A percentile compares a stretch with the other conserved stretches of the same genome.
These are phyloP conservation scores for Coelastrella sp. DNA, from an alignment of 139 green algal species.

Conservation along the genomic window DNA sequence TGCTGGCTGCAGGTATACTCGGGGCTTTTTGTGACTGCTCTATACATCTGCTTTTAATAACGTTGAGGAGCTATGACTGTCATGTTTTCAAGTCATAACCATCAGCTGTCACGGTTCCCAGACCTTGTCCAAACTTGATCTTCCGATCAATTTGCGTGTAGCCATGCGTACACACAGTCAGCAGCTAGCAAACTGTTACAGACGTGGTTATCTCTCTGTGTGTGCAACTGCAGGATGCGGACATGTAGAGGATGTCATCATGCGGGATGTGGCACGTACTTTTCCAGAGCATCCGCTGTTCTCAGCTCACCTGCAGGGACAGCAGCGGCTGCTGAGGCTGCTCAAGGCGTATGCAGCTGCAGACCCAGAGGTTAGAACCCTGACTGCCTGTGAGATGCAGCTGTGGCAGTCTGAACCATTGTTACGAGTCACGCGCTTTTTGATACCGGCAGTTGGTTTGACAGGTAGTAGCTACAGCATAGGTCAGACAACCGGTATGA, in stretches of 20 bases:
- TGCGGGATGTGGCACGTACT: conserved; percentile 92
- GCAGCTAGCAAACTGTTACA: no score
- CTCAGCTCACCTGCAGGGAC: conserved; percentile 49
- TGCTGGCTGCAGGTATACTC: conserved; percentile 32
- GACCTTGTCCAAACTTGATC: no score
- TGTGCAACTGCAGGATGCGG: conserved; percentile 21
- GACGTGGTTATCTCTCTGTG: no score
- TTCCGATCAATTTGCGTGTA: no score
- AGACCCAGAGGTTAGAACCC: conserved; percentile 78
- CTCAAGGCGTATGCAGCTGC: conserved; percentile 91
- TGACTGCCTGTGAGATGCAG: not conserved
- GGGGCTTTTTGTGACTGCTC: not conserved
- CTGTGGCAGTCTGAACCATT: not conserved
- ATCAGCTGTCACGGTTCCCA: no score
- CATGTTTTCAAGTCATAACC: no score
- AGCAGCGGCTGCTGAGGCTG: conserved; percentile 76
- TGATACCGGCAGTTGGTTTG: no score
- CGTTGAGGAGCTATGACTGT: no score
- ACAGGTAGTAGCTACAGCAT: no score
- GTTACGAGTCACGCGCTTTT: no score
- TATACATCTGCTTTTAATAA: not conserved
- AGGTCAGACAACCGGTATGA: no score
- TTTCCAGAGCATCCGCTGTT: conserved; percentile 96
- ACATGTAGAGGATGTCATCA: conserved; percentile 89
- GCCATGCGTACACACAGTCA: no score